Conservation (phyloP, 495 filamentous ascomycete genomes). For the Tuber borchii region DNA sequence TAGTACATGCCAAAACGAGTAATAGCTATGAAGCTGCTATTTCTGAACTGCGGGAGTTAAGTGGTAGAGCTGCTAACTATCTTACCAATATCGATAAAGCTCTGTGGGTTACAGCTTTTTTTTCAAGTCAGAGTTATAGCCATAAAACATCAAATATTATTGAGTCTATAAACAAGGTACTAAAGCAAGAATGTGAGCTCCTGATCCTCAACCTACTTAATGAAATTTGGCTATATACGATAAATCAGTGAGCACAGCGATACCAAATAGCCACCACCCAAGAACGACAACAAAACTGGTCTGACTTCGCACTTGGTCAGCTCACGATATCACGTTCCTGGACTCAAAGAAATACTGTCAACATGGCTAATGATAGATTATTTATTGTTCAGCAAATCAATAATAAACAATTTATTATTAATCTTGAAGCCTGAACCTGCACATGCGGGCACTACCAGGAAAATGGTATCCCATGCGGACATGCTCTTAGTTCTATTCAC, state of each 20-base stretch:
- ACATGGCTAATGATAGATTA: no score
- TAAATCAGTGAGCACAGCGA: neutral
- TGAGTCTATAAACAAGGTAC: slow-evolving; percentile 6
- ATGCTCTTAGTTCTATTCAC: neutral
- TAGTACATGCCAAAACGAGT: neutral
- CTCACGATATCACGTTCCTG: no score
- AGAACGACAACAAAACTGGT: no score
- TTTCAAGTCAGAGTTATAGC: neutral
- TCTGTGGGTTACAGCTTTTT: slow-evolving; percentile 8
- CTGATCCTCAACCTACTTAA: slow-evolving; percentile 1
- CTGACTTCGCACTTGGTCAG: no score
- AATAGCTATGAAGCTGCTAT: neutral
- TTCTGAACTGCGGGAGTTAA: neutral
- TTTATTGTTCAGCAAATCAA: no score
- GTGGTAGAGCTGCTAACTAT: neutral
- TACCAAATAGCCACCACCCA: no score
- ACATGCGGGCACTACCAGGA: no score
- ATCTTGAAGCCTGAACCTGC: neutral
- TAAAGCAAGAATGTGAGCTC: neutral
- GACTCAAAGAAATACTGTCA: no score
- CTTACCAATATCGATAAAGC: neutral
- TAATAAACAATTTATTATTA: neutral
- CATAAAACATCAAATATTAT: slow-evolving; percentile 19
- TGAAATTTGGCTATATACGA: slow-evolving; percentile 11
- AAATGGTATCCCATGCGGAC: no score